Conservation (phyloP, 768 basidiomycete species). For the Suillus luteus region DNA sequence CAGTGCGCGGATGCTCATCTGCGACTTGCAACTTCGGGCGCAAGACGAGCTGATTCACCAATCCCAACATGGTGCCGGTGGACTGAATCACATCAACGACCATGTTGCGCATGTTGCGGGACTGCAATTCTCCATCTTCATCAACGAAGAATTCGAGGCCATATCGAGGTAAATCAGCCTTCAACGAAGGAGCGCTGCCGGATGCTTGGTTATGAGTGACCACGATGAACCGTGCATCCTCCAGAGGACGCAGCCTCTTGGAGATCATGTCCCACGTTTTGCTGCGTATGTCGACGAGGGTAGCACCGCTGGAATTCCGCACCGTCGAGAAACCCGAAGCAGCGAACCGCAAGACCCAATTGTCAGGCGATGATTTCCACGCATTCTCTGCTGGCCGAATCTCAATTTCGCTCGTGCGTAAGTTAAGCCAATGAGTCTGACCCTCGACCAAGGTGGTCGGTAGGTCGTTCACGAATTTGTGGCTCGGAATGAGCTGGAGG, state of each 20-base stretch:
- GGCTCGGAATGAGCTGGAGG: conserved; percentile 28
- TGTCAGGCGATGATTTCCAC: conserved; percentile 28
- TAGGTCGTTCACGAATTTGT: conserved; percentile 27
- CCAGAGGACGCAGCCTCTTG: conserved; percentile 26
- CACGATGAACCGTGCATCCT: conserved; percentile 24
- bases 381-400: conserved; percentile 27
- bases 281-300: conserved; percentile 32
- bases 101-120: conserved; percentile 43
- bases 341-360: conserved; percentile 29
- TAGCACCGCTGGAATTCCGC: conserved; percentile 8
- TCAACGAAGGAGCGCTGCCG: conserved; percentile 19
- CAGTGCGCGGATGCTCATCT: conserved; percentile 19
- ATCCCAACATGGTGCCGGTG: conserved; percentile 46
- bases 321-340: conserved; percentile 14
- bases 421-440: conserved; percentile 35
- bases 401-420: conserved; percentile 25
- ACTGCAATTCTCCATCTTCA: conserved; percentile 37
- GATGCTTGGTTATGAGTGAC: conserved; percentile 16
- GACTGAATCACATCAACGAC: conserved; percentile 44
- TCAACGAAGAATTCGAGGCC: conserved; percentile 43
- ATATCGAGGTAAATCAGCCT: conserved; percentile 41
- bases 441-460: conserved; percentile 25
- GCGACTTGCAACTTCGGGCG: conserved; percentile 24
- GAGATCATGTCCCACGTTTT: conserved; percentile 31
- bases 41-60: conserved; percentile 43